phyloP scores from a whole-genome alignment of 164 flowering plant genomes.

The Kingdonia uniflora region DNA sequence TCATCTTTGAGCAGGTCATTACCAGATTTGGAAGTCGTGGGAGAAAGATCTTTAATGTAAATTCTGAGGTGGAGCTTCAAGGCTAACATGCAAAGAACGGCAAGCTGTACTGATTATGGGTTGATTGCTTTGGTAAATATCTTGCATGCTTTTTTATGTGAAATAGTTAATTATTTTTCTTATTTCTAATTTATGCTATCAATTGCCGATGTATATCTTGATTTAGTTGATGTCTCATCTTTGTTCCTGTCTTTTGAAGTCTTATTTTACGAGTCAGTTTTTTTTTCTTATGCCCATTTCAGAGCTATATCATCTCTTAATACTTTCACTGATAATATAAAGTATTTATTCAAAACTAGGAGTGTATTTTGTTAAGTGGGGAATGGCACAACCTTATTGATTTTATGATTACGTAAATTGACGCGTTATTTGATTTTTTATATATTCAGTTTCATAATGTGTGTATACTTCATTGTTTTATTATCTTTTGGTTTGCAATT shows the following conservation, averaged over 20 bases:
- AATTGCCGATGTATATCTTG: too few species aligned
- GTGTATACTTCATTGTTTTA: too few species aligned
- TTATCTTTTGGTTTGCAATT: too few species aligned
- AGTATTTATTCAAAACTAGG: not conserved
- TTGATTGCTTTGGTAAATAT: constrained; percentile 47
- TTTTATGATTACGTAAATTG: not conserved
- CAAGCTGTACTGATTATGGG: constrained; percentile 43
- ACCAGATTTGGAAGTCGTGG: constrained; percentile 51
- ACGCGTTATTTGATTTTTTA: too few species aligned
- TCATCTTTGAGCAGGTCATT: constrained; percentile 48
- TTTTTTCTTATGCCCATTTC: too few species aligned
- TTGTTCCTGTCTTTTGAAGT: not conserved
- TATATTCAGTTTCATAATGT: too few species aligned
- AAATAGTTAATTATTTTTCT: too few species aligned
- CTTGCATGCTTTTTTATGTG: constrained; percentile 9
- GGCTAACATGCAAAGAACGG: constrained; percentile 51
- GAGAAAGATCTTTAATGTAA: constrained; percentile 50
- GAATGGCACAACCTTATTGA: not conserved
- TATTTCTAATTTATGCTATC: too few species aligned
- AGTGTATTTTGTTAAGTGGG: not conserved
- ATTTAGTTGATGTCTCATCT: not conserved
- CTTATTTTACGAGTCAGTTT: too few species aligned
- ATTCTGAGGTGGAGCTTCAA: constrained; percentile 72
- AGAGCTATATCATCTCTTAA: too few species aligned
- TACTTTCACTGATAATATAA: too few species aligned